Conservation (phyloP, 371 early-diverging fungal species). For the Syncephalastrum racemosum region DNA sequence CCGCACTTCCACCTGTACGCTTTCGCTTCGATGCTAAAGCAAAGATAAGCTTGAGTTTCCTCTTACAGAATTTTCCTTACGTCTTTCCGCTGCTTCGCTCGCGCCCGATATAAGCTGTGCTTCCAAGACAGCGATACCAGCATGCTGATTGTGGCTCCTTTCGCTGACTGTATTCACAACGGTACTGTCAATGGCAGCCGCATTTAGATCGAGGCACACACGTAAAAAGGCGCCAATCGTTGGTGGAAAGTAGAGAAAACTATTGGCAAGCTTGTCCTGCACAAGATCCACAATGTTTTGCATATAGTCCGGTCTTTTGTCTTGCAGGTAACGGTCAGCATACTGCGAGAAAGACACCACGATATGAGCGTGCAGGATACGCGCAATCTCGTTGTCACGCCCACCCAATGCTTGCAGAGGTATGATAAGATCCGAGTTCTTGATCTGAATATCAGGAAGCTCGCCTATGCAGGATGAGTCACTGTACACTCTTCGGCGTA, state of each 20-base stretch:
- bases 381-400: constrained; percentile 66
- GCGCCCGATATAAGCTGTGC: constrained; percentile 26
- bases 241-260: constrained; percentile 44
- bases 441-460: constrained; percentile 77
- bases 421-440: constrained; percentile 56
- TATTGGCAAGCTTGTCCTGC: constrained; percentile 25
- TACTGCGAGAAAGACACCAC: constrained; percentile 40
- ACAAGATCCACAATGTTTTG: constrained; percentile 31
- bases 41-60: not conserved
- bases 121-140: constrained; percentile 57
- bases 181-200: constrained; percentile 24
- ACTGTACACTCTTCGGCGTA: not conserved
- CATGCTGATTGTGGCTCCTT: constrained; percentile 57
- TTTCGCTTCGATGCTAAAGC: constrained; percentile 10
- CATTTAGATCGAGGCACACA: constrained; percentile 51
- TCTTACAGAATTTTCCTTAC: not conserved
- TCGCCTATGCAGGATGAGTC: constrained; percentile 48
- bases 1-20: constrained; percentile 3
- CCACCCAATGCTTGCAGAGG: constrained; percentile 67
- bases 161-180: constrained; percentile 37
- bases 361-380: constrained; percentile 52
- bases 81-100: constrained; percentile 16
- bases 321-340: constrained; percentile 9
- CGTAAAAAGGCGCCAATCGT: constrained; percentile 56
- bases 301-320: constrained; percentile 23